A percentile compares a stretch with the other conserved stretches of the same genome.
Conservation (phyloP, 2,329 filamentous ascomycete species). For the Albophoma yamanashiensis region DNA sequence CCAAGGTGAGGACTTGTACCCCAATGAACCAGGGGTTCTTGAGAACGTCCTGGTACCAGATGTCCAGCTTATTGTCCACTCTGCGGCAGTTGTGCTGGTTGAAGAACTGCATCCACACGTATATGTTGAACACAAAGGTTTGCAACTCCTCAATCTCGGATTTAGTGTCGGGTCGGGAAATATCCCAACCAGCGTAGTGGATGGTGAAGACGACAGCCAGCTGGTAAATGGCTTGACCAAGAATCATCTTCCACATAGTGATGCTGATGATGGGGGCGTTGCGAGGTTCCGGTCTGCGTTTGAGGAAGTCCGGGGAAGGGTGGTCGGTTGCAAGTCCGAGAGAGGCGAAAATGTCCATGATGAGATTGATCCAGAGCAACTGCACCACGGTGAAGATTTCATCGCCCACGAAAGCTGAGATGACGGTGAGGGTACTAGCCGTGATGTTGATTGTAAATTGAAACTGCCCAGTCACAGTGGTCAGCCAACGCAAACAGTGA, state of each 20-base stretch:
- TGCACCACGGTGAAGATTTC: constrained; percentile 52
- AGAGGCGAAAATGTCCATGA: constrained; percentile 61
- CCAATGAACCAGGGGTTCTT: constrained; percentile 68
- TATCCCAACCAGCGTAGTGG: constrained; percentile 47
- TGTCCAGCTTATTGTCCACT: constrained; percentile 74
- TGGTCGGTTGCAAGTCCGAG: constrained; percentile 52
- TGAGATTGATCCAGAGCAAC: constrained; percentile 57
- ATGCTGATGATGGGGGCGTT: constrained; percentile 61
- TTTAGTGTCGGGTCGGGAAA: constrained; percentile 40
- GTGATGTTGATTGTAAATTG: constrained; percentile 62
- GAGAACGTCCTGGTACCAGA: constrained; percentile 62
- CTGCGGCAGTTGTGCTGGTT: constrained; percentile 72
- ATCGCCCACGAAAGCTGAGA: constrained; percentile 46
- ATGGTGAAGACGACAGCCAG: constrained; percentile 48
- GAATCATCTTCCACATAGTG: constrained; percentile 86
- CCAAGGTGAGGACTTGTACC: constrained; percentile 56
- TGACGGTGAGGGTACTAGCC: constrained; percentile 51
- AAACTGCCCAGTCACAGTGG: constrained; percentile 25
- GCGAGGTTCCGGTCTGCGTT: constrained; percentile 63
- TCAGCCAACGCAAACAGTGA: not conserved
- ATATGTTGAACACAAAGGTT: constrained; percentile 75
- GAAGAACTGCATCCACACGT: constrained; percentile 87
- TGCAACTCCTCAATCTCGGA: constrained; percentile 27
- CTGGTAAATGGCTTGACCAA: constrained; percentile 71
- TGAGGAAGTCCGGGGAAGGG: constrained; percentile 42